phyloP scores from a whole-genome alignment of 768 basidiomycete species.

The Austroboletus eburneus region DNA sequence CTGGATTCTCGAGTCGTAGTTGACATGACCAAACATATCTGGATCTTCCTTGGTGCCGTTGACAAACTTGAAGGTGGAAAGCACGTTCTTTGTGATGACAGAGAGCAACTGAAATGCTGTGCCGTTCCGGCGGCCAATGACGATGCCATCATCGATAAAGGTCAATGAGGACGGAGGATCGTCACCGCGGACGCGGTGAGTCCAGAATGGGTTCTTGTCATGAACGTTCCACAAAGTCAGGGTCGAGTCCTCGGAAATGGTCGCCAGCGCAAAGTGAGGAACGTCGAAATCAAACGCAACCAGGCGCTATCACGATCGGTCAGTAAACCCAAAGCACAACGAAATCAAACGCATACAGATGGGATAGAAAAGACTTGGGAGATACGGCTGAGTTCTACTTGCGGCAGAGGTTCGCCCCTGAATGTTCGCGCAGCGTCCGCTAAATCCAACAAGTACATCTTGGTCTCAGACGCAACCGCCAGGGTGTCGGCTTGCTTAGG shows the following conservation, averaged over 20 bases:
- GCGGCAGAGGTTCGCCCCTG: slow-evolving; percentile 61
- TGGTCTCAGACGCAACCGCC: slow-evolving; percentile 77
- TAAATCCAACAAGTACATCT: slow-evolving; percentile 74
- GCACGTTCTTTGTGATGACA: slow-evolving; percentile 63
- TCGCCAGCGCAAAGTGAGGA: slow-evolving; percentile 69
- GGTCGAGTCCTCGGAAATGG: slow-evolving; percentile 78
- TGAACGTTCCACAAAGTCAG: slow-evolving; percentile 80
- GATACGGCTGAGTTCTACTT: slow-evolving; percentile 65
- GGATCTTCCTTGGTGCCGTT: slow-evolving; percentile 65
- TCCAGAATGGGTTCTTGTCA: slow-evolving; percentile 71
- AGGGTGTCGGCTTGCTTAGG: slow-evolving; percentile 75
- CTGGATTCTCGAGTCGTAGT: slow-evolving; percentile 80
- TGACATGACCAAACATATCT: slow-evolving; percentile 87
- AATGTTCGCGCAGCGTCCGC: slow-evolving; percentile 55
- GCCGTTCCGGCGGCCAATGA: slow-evolving; percentile 80
- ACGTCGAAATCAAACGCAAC: slow-evolving; percentile 86
- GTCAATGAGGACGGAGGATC: slow-evolving; percentile 79
- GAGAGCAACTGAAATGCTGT: slow-evolving; percentile 82
- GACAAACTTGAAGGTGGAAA: slow-evolving; percentile 78
- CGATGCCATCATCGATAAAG: slow-evolving; percentile 82
- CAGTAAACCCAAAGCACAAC: background rate
- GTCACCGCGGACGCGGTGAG: slow-evolving; percentile 73
- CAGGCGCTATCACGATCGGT: slow-evolving; percentile 50
- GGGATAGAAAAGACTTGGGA: slow-evolving; percentile 64
- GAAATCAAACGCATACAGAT: slow-evolving; percentile 46